Conservation (phyloP, 192 early-diverging fungal genomes). For the Umbelopsis isabellina region DNA sequence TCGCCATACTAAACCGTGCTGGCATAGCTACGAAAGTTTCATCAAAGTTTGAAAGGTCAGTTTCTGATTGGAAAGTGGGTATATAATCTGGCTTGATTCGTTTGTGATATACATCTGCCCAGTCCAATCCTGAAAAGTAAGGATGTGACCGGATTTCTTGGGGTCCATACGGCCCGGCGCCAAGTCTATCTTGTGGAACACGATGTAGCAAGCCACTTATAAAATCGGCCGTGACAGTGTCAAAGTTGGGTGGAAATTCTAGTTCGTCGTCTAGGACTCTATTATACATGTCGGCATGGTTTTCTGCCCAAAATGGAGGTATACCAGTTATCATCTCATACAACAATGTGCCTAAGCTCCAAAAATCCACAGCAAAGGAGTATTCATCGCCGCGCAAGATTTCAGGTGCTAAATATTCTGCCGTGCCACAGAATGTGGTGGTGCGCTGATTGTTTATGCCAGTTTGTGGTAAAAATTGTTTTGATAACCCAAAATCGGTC, state of each 20-base stretch:
- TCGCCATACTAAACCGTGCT: conserved; percentile 37
- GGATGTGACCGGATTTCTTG: conserved; percentile 74
- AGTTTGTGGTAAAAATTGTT: conserved; percentile 38
- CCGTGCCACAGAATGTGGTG: conserved; percentile 90
- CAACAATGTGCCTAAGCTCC: conserved; percentile 78
- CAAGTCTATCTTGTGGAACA: conserved; percentile 63
- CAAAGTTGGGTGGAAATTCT: conserved; percentile 50
- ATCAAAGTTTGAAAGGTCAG: conserved; percentile 60
- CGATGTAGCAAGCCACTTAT: conserved; percentile 56
- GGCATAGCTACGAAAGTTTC: conserved; percentile 53
- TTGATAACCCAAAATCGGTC: conserved; percentile 81
- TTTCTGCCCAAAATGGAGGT: conserved; percentile 63
- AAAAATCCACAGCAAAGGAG: conserved; percentile 79
- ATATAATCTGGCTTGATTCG: conserved; percentile 64
- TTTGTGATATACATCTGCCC: conserved; percentile 59
- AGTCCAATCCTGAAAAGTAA: conserved; percentile 72
- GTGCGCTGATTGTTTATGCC: conserved; percentile 34
- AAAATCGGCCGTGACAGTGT: conserved; percentile 44
- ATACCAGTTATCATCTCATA: conserved; percentile 76
- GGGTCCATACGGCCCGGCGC: conserved; percentile 56
- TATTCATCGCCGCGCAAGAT: conserved; percentile 73
- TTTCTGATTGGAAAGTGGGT: conserved; percentile 59
- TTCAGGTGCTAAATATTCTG: conserved; percentile 90
- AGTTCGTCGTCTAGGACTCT: conserved; percentile 55
- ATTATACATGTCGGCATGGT: conserved; percentile 59